Evolutionary conservation across 164 flowering plant species (phyloP), one percentile per base, ranked within the genome.

Genomic region (Berberis vulgaris): DNA sequence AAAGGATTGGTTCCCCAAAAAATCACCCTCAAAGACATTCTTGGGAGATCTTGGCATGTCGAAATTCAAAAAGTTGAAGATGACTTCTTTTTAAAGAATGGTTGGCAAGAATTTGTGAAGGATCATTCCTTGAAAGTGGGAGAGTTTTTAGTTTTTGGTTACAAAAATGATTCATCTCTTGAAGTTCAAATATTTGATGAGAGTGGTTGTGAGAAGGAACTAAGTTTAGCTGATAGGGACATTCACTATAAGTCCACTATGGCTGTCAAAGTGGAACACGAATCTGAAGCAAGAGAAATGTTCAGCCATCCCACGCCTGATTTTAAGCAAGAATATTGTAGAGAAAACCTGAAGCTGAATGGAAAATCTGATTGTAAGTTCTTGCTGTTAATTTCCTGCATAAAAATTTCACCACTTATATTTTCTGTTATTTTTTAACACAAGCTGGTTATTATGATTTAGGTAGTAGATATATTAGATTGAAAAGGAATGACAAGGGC

Each of bases 101-200:
- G 77, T 53, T 77, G 80, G 80, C 53, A 56, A n/a, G 62, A 41
- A 0, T 77, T 71, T 66, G 75, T 69, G 62, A 61, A 38, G 7
- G 71, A 56, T 53, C 39, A 68, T 57, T 52, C 57, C 38, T 54
- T 77, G 13, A 55, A 56, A 55, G 9, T 43, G 6, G 77, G 71
- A 6, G 76, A 70, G n/a, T 67, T 76, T 45, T 40, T 76, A 47
- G 59, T 76, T 41, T 76, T 76, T 50, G 50, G 41, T 11, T 73
- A 66, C 39, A 2, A 41, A 55, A 66, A 64, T 10, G 41, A 62
- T 7, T 63, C 62, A 12, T 26, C 44, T n/a, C 71, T 77, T 40
- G 6, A 43, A 59, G 71, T 77, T 11, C 66, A 52, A 49, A 59
- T 66, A 54, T 76, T 59, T 67, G 70, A 69, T 11, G 64, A 4